A percentile compares a stretch with the other conserved stretches of the same genome.
These are phyloP conservation scores for Boletus sp. DNA, from an alignment of 1,284 basidiomycete species.

Conservation along the genomic window DNA sequence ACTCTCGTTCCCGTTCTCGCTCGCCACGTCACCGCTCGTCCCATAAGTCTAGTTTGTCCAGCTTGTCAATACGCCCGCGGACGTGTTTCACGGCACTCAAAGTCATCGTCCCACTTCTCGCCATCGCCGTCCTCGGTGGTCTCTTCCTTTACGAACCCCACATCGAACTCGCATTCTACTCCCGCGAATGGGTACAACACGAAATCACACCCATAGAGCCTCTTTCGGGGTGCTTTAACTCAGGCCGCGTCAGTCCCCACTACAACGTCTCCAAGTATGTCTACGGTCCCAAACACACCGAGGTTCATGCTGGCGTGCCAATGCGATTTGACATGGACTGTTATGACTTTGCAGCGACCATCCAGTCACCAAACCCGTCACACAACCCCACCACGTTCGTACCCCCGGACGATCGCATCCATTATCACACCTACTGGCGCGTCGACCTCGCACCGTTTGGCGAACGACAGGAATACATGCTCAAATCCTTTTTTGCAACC, in stretches of 20 bases:
- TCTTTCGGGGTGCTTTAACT: constrained; percentile 73
- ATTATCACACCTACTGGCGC: constrained; percentile 89
- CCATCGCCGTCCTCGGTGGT: constrained; percentile 44
- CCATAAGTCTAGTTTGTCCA: constrained; percentile 10
- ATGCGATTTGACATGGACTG: constrained; percentile 80
- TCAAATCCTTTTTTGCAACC: constrained; percentile 88
- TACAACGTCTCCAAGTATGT: constrained; percentile 69
- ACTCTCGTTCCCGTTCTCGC: constrained; percentile 11
- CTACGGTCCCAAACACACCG: constrained; percentile 57
- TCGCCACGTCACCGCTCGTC: constrained; percentile 22
- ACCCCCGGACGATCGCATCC: constrained; percentile 44
- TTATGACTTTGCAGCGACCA: constrained; percentile 83
- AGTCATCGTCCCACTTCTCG: constrained; percentile 33
- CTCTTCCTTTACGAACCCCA: constrained; percentile 73
- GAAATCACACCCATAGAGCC: constrained; percentile 60
- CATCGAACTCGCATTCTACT: constrained; percentile 75
- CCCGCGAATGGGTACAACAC: constrained; percentile 65
- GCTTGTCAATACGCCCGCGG: constrained; percentile 23
- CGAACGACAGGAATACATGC: constrained; percentile 79
- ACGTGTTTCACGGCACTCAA: constrained; percentile 24
- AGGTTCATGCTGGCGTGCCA: constrained; percentile 74
- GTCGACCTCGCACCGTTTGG: constrained; percentile 78
- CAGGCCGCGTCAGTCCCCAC: constrained; percentile 49
- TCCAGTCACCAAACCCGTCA: constrained; percentile 37
- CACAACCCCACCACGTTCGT: constrained; percentile 8